Base-by-base conservation (phyloP, 805 yeast species). In the Monosporozyma siamensis region DNA sequence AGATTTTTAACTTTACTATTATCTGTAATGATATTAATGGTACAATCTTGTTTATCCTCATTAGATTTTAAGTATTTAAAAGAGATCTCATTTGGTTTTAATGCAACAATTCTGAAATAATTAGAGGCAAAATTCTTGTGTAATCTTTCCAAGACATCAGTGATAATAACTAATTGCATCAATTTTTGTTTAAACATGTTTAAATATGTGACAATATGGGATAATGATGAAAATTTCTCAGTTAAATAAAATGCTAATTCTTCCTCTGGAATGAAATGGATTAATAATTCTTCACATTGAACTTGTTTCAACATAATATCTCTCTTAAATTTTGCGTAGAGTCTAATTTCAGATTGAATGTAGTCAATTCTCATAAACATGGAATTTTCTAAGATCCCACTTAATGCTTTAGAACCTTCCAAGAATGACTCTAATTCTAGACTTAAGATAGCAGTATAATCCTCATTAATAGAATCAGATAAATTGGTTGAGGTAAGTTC, bases 141-240 rank as follows among this genome's bases (percentile, higher is more conserved):
- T 29, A 63, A 38, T 30, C 55, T 57, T 35, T 61, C 65, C 6
- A 63, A 58, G 4, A 62, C 65, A 43, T 62, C 61, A 3, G 61
- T 63, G 10, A 63, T 34, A 10, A 60, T 48, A 18, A 61, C 59
- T 36, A 63, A 43, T 44, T 61, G 65, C 55, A 57, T 54, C 30
- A 63, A 41, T 40, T 56, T 61, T 32, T 59, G 54, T 36, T 58
- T 59, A 45, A 61, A 58, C 32, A 49, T 52, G 14, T 53, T 48
- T 22, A 59, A 40, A 43, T 55, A 48, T 24, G 55, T 51, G 9
- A 56, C 54, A 14, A 57, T 57, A 37, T 52, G 47, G 36, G 53
- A 52, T 30, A 61, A 38, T 39, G 50, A 51, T 9, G 52, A 48
- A 43, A 59, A 58, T 6, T 43, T 43, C 39, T 59, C 64, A 14